A percentile compares a stretch with the other conserved stretches of the same genome.
Evolutionary conservation across 257 asterid species (phyloP).

Genomic region (Coffea eugenioides): DNA sequence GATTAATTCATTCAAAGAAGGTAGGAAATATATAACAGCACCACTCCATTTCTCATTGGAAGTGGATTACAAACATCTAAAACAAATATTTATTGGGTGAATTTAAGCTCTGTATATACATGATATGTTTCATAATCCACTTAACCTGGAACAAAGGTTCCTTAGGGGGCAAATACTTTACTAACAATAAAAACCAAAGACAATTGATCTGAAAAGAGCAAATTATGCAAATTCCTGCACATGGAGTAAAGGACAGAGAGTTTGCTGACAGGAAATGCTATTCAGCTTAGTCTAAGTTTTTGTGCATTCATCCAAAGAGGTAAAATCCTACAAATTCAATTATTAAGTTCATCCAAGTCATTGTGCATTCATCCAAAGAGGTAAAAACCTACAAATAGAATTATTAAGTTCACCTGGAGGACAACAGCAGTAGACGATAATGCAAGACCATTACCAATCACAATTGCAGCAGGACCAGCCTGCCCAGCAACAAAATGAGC

Average conservation of each 20-base stretch:
- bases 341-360: slow-evolving; percentile 9
- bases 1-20: background rate
- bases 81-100: background rate
- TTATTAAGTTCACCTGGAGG: slow-evolving; percentile 64
- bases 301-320: background rate
- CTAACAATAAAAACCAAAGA: background rate
- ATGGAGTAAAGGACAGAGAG: background rate
- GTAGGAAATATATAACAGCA: background rate
- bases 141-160: background rate
- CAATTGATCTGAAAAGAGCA: background rate
- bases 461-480: slow-evolving; percentile 98
- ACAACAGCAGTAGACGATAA: slow-evolving; percentile 98
- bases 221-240: background rate
- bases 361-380: background rate
- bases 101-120: background rate
- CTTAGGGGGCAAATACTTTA: too few relatives aligned
- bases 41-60: background rate
- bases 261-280: background rate
- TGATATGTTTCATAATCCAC: background rate
- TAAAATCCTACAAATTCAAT: background rate
- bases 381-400: background rate
- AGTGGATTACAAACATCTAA: background rate
- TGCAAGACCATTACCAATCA: slow-evolving; percentile 98
- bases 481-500: slow-evolving; percentile 76
- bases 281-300: background rate